Base-by-base conservation (phyloP, 2,329 filamentous ascomycete genomes). In the Mycosphaerella sp. region DNA sequence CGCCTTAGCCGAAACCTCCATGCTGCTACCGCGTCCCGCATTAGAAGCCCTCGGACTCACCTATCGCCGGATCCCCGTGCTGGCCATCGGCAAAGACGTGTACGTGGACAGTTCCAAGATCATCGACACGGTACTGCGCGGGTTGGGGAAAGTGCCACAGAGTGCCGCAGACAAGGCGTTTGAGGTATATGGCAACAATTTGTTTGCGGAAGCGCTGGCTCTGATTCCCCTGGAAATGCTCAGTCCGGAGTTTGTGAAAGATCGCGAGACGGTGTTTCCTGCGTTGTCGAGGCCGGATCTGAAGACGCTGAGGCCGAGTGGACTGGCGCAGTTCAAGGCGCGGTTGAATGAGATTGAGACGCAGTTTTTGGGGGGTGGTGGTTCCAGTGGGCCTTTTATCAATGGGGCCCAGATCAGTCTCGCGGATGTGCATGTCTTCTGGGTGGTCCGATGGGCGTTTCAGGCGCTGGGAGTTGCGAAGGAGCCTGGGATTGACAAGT, bases 61-160 rank as follows among this genome's bases (percentile, higher is more conserved):
- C 6, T 66, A 66, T 53, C 62, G 64, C 17, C 60, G 64, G 42
- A 65, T 67, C 30, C 64, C 64, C 2, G 42, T 67, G 43, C 50
- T 67, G 10, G 57, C 64, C 9, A 52, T 67, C 12, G 64, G 64
- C 35, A 63, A 64, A 21, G 64, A 67, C 43, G 51, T 67, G 51
- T 67, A 64, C 56, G 54, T 49, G 44, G 64, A 67, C 54, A 58
- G 55, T 35, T 41, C 54, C 14, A 53, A 56, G 14, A 62, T 66
- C 41, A 57, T 62, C 44, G 54, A 62, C 25, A 46, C 54, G 18
- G 48, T 59, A 44, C 32, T 59, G 14, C 44, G 48, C 7, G 49
- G 46, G 9, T 50, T 51, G 4, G 52, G 56, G 25, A 54, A 58
- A 16, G 27, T 62, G 18, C 35, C 44, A 6, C 60, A 56, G 8